Conservation (phyloP, 78 protist genomes). For the Dictyostelium intermedium region DNA sequence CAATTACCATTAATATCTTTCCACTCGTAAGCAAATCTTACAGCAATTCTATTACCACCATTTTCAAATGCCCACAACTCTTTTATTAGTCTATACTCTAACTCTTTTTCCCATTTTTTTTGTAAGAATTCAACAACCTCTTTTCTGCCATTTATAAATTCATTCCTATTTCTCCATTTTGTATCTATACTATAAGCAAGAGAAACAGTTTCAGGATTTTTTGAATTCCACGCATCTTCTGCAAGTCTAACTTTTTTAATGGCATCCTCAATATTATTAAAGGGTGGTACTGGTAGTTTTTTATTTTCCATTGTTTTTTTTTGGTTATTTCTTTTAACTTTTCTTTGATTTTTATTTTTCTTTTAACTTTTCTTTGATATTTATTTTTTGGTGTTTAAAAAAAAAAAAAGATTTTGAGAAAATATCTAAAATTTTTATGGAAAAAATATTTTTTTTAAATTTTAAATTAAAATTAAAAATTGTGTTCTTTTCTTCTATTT, state of each 20-base stretch:
- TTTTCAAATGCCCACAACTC: slow-evolving; percentile 65
- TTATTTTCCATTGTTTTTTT: background rate
- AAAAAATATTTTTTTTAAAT: no score
- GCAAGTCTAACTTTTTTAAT: slow-evolving; percentile 76
- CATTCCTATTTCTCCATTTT: slow-evolving; percentile 80
- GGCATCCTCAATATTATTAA: slow-evolving; percentile 42
- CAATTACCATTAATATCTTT: slow-evolving; percentile 6
- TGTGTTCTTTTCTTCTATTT: no score
- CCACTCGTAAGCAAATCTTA: slow-evolving; percentile 82
- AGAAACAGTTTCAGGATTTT: slow-evolving; percentile 37
- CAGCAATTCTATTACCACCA: slow-evolving; percentile 68
- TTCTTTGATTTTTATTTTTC: background rate
- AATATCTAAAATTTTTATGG: no score
- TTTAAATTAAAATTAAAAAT: no score
- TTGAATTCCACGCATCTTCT: slow-evolving; percentile 87
- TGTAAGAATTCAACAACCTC: slow-evolving; percentile 56
- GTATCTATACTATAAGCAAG: slow-evolving; percentile 73
- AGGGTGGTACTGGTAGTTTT: slow-evolving; percentile 83
- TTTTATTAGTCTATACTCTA: slow-evolving; percentile 77
- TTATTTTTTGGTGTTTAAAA: no score
- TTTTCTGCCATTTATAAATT: slow-evolving; percentile 60
- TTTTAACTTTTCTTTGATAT: background rate
- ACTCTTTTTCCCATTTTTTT: slow-evolving; percentile 73
- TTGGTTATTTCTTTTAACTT: background rate
- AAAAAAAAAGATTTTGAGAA: no score